A percentile compares a stretch with the other conserved stretches of the same genome.
These are phyloP conservation scores for Trichoderma gamsii DNA, from an alignment of 495 filamentous ascomycete genomes.

Conservation along the genomic window DNA sequence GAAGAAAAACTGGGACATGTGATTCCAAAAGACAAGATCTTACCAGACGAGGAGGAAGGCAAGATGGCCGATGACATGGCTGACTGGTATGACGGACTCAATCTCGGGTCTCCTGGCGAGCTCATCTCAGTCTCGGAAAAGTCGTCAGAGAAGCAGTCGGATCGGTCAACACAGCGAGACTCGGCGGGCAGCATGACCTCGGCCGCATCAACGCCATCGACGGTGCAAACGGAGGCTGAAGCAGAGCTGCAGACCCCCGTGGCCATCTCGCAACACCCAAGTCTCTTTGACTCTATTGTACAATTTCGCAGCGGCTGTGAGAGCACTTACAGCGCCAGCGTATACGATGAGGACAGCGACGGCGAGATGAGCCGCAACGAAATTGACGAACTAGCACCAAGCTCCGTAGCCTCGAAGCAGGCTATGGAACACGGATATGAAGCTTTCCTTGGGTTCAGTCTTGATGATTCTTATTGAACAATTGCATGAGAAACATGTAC, in stretches of 20 bases:
- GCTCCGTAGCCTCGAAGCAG: neutral
- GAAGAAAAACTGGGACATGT: conserved; percentile 36
- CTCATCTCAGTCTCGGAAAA: conserved; percentile 23
- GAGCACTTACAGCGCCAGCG: conserved; percentile 7
- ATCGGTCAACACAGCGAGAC: neutral
- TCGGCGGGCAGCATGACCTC: conserved; percentile 4
- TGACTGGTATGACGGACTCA: conserved; percentile 40
- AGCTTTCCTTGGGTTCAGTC: conserved; percentile 5
- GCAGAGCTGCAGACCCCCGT: conserved; percentile 5
- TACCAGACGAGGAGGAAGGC: conserved; percentile 31
- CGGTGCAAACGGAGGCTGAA: neutral
- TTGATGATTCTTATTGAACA: neutral
- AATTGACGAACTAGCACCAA: neutral
- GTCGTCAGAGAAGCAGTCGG: conserved; percentile 1
- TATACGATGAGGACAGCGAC: neutral
- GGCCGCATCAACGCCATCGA: conserved; percentile 1
- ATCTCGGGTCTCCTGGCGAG: conserved; percentile 31
- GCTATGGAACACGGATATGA: neutral
- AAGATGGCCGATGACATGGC: conserved; percentile 36
- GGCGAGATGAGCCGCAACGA: neutral
- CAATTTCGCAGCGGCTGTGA: neutral
- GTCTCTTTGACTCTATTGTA: neutral
- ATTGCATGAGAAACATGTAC: neutral
- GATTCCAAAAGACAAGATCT: neutral
- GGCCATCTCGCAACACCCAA: neutral